Base-by-base conservation (phyloP, 2,329 filamentous ascomycete genomes). In the Fusarium albidum region DNA sequence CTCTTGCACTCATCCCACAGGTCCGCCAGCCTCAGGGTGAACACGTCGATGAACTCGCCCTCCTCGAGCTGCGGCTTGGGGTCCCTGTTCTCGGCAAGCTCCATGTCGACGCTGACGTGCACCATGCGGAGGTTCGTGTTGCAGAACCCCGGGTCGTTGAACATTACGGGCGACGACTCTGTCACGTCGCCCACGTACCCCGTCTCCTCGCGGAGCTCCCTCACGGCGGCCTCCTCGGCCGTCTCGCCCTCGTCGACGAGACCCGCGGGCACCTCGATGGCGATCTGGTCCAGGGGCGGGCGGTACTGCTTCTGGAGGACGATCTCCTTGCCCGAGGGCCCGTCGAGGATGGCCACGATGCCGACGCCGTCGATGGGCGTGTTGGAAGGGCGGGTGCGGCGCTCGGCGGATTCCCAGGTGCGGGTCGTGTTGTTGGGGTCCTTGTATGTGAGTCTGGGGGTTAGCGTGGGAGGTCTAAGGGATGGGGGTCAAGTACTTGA, bases 21-120 rank as follows among this genome's bases (percentile, higher is more conserved):
- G 12, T 81, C 76, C 15, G 73, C 76, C 35, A 94, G 68, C 6
- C 86, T 87, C 8, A 91, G 79, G 9, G 82, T 84, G 66, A 94
- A 93, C 28, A 87, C 87, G 70, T 93, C 89, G 67, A 94, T 93
- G 68, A 92, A 93, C 73, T 94, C 90, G 58, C 86, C 88, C 21
- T 92, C 90, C 69, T 94, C 90, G 7, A 93, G 78, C 68, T 89
- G 76, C 0, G 90, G 86, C 70, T 86, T 79, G 2, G 84, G 85
- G 46, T 89, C 78, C 68, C 87, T 82, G 68, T 94, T 94, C 64
- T 86, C 86, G 0, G 87, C 82, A 2, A 85, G 75, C 5, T 75
- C 79, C 79, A 90, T 84, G 71, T 94, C 89, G 58, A 94, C 83
- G 2, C 78, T 82, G 34, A 93, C 84, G 67, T 93, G 89, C 12